Evolutionary conservation across 2,329 filamentous ascomycete genomes (phyloP).

Genomic region (Trichophyton mentagrophytes): DNA sequence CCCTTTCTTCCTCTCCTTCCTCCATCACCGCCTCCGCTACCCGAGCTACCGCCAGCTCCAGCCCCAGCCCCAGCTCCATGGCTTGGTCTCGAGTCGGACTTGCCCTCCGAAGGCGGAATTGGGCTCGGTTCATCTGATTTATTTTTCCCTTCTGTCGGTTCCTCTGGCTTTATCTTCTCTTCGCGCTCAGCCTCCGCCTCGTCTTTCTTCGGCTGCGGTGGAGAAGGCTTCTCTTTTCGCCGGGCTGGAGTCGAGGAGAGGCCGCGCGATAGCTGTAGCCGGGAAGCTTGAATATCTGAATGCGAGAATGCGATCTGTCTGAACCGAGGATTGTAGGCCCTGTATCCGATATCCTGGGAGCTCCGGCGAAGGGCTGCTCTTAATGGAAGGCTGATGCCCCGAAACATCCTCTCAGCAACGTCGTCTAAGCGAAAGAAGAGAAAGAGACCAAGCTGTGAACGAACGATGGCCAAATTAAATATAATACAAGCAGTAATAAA

Average conservation of each 20-base stretch:
- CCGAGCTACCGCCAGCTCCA: constrained; percentile 36
- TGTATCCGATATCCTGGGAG: constrained; percentile 28
- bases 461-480: not conserved
- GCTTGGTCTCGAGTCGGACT: constrained; percentile 37
- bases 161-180: constrained; percentile 23
- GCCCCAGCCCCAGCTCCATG: constrained; percentile 24
- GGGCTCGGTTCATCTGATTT: constrained; percentile 37
- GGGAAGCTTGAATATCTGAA: constrained; percentile 8
- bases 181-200: constrained; percentile 28
- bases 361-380: constrained; percentile 46
- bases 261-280: constrained; percentile 22
- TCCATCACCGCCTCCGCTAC: constrained; percentile 26
- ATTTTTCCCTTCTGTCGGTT: constrained; percentile 28
- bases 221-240: constrained; percentile 43
- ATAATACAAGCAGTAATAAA: constrained; percentile 1
- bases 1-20: constrained; percentile 49
- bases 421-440: not conserved
- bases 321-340: constrained; percentile 21
- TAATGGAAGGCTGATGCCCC: constrained; percentile 53
- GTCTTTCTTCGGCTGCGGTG: constrained; percentile 32
- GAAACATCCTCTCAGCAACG: constrained; percentile 40
- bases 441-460: not conserved
- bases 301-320: constrained; percentile 21
- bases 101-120: constrained; percentile 22
- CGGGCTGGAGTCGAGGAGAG: constrained; percentile 37